Conservation (phyloP, 768 basidiomycete genomes). For the Suillus bovinus region DNA sequence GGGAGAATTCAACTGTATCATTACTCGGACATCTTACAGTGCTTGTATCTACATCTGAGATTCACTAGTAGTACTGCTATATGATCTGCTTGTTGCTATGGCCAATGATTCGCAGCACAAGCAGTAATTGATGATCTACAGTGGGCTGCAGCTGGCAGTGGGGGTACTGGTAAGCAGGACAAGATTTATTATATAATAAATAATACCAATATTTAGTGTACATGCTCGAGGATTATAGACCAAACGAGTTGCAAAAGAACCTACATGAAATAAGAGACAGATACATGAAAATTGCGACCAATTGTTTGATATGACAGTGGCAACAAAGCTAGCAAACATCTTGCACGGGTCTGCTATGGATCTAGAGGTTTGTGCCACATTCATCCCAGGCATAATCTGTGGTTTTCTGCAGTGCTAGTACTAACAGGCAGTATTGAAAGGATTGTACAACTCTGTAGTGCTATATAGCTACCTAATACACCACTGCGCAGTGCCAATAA, state of each 20-base stretch:
- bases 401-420: not conserved
- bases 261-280: not conserved
- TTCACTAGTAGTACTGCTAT: not conserved
- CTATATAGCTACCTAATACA: not conserved
- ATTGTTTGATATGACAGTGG: not conserved
- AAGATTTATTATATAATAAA: too few species aligned
- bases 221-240: not conserved
- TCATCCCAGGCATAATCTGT: not conserved
- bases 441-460: not conserved
- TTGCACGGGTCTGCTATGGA: not conserved
- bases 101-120: not conserved
- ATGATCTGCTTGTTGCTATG: not conserved
- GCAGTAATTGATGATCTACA: not conserved
- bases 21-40: not conserved
- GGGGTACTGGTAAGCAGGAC: not conserved
- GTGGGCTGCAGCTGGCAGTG: not conserved
- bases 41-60: slow-evolving; percentile 1
- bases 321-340: not conserved
- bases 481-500: not conserved
- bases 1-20: not conserved
- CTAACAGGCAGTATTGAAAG: not conserved
- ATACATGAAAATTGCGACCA: not conserved
- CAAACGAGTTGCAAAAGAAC: not conserved
- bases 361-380: not conserved
- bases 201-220: not conserved